phyloP scores from a whole-genome alignment of 2,329 filamentous ascomycete genomes.

The Botrytis paeoniae region DNA sequence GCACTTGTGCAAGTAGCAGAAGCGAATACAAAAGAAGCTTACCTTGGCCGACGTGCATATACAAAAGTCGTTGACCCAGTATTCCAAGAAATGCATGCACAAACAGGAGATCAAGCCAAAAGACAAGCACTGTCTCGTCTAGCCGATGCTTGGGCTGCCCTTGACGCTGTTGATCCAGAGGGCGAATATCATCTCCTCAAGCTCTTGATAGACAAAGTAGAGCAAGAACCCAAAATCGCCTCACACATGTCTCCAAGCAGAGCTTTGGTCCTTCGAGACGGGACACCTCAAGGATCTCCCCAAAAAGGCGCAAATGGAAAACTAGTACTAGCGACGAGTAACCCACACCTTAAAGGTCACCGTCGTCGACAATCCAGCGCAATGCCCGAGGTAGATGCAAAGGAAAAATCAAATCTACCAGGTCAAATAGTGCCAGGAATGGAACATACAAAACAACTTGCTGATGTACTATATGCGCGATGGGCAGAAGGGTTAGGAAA shows the following conservation, averaged over 20 bases:
- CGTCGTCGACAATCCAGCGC: slow-evolving; percentile 53
- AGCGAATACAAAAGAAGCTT: slow-evolving; percentile 72
- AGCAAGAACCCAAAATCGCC: slow-evolving; percentile 64
- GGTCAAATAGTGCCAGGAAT: slow-evolving; percentile 66
- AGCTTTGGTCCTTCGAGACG: slow-evolving; percentile 51
- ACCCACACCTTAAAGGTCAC: slow-evolving; percentile 80
- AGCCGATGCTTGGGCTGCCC: slow-evolving; percentile 78
- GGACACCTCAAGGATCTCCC: slow-evolving; percentile 52
- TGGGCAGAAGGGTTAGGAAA: slow-evolving; percentile 83
- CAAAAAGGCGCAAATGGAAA: slow-evolving; percentile 46
- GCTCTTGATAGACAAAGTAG: slow-evolving; percentile 69
- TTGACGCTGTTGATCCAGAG: slow-evolving; percentile 87
- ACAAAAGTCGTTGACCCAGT: slow-evolving; percentile 77
- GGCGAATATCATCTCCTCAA: slow-evolving; percentile 83
- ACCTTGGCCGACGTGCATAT: slow-evolving; percentile 78
- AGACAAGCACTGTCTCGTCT: slow-evolving; percentile 79
- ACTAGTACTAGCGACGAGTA: slow-evolving; percentile 74
- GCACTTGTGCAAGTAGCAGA: slow-evolving; percentile 50
- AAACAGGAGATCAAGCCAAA: slow-evolving; percentile 67
- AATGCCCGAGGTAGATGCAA: slow-evolving; percentile 47
- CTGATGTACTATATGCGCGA: slow-evolving; percentile 83
- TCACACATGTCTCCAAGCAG: slow-evolving; percentile 33
- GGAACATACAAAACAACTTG: slow-evolving; percentile 88
- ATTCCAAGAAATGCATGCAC: slow-evolving; percentile 82
- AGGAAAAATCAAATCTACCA: slow-evolving; percentile 49